A percentile compares a stretch with the other conserved stretches of the same genome.
Conservation (phyloP, 129 eudicot genomes). For the Helichrysum umbraculigerum region DNA sequence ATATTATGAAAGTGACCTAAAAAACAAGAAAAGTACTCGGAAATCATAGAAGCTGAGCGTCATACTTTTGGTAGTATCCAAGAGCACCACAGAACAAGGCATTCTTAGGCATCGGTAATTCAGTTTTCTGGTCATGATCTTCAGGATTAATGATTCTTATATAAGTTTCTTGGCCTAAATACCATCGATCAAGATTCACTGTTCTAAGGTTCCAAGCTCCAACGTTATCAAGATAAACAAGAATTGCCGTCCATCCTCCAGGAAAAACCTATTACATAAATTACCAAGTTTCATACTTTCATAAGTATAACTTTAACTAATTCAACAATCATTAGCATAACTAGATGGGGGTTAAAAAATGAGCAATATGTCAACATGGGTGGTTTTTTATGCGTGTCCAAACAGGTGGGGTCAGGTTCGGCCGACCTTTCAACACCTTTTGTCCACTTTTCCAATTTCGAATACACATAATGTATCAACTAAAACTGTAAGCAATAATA, state of each 20-base stretch:
- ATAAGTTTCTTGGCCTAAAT: conserved; percentile 89
- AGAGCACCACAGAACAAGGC: conserved; percentile 86
- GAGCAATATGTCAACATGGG: neutral
- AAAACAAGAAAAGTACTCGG: neutral
- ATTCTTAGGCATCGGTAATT: conserved; percentile 70
- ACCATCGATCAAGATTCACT: conserved; percentile 89
- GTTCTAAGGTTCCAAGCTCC: conserved; percentile 95
- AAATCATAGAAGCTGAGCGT: neutral
- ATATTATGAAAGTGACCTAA: neutral
- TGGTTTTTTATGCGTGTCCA: neutral
- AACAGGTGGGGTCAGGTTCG: neutral
- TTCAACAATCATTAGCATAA: neutral
- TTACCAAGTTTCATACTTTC: neutral
- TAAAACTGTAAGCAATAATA: too few relatives aligned
- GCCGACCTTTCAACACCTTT: too few relatives aligned
- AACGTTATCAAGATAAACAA: conserved; percentile 74
- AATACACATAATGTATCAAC: neutral
- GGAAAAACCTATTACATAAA: conserved; percentile 62
- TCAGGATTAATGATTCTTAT: conserved; percentile 72
- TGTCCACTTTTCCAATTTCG: neutral
- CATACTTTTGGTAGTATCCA: conserved; percentile 60
- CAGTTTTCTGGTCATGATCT: conserved; percentile 66
- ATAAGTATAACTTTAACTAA: neutral
- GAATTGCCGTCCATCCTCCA: conserved; percentile 93
- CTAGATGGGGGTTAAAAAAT: neutral